Conservation (phyloP, 257 asterid species). For the Nicotiana otophora region DNA sequence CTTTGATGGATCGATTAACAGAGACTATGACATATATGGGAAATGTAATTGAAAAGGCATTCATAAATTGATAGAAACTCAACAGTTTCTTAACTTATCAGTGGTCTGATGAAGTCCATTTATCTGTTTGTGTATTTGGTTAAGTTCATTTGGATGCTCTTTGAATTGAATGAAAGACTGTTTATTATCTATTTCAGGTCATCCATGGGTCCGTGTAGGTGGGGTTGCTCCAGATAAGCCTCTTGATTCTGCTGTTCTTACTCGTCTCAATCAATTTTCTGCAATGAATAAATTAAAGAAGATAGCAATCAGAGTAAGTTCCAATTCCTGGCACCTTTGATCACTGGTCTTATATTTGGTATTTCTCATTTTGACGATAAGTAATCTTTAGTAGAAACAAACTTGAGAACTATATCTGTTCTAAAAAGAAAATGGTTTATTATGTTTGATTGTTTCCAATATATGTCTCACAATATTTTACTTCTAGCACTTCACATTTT, state of each 20-base stretch:
- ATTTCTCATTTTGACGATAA: neutral
- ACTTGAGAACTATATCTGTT: neutral
- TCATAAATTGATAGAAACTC: neutral
- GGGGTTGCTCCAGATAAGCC: conserved; percentile 40
- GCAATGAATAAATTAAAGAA: conserved; percentile 46
- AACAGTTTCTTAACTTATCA: neutral
- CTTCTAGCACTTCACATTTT: no score
- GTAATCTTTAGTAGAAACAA: neutral
- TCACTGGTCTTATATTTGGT: neutral
- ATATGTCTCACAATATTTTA: neutral
- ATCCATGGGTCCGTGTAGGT: conserved; percentile 40
- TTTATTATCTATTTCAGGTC: conserved; percentile 21
- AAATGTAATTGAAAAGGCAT: neutral
- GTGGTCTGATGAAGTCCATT: neutral
- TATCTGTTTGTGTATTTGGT: neutral
- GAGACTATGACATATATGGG: neutral
- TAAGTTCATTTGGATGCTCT: neutral
- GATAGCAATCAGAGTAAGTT: conserved; percentile 39
- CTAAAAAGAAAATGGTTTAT: neutral
- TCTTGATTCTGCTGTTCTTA: conserved; percentile 45
- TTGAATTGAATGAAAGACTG: neutral
- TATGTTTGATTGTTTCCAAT: neutral
- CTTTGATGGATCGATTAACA: neutral
- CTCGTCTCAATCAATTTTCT: conserved; percentile 40
- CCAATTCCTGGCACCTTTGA: neutral